Evolutionary conservation across 306 rosid genomes (phyloP).

Genomic region (Hippophae gyantsensis): DNA sequence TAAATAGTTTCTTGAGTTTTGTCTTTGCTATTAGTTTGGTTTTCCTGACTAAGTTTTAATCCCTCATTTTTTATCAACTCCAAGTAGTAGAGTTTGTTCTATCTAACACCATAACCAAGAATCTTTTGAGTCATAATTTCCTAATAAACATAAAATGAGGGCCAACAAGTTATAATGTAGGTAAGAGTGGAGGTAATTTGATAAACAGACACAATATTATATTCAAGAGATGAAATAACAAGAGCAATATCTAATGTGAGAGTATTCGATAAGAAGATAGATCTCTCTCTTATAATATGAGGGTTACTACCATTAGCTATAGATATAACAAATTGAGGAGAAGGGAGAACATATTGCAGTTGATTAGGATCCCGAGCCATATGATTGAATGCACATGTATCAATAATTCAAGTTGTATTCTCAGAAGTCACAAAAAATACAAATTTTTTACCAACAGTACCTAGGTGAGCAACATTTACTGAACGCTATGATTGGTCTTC

Average conservation of each 20-base stretch:
- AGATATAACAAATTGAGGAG: neutral
- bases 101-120: conserved; percentile 6
- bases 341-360: neutral
- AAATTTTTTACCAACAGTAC: neutral
- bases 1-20: too few species aligned
- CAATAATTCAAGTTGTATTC: conserved; percentile 8
- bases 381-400: conserved; percentile 5
- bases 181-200: neutral
- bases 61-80: neutral
- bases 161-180: neutral
- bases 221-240: neutral
- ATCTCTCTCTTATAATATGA: neutral
- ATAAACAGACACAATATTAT: neutral
- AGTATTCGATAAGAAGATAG: neutral
- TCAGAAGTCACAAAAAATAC: neutral
- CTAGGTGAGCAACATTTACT: neutral
- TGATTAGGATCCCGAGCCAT: neutral
- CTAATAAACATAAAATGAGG: neutral
- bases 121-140: neutral
- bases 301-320: neutral
- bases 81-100: neutral
- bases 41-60: neutral
- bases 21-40: neutral
- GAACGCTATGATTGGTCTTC: too few species aligned
- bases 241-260: neutral